phyloP scores from a whole-genome alignment of 768 basidiomycete species.

The Lepiota venenata region DNA sequence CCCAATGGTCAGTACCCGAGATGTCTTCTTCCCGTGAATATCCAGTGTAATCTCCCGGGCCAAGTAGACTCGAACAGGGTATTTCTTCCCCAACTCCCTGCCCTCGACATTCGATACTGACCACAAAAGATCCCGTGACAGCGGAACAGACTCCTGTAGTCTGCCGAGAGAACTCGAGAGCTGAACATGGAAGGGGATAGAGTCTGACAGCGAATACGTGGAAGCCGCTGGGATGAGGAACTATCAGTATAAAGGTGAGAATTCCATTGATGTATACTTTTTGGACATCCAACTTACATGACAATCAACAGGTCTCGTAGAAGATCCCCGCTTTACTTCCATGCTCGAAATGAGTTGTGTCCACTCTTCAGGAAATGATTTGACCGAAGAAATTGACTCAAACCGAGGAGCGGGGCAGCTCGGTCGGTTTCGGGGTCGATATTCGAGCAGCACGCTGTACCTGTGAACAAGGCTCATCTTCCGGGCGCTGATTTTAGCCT shows the following conservation, averaged over 20 bases:
- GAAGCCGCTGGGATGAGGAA: slow-evolving; percentile 43
- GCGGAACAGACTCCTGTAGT: slow-evolving; percentile 38
- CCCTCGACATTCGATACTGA: slow-evolving; percentile 4
- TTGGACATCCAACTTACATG: slow-evolving; percentile 39
- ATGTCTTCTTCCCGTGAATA: slow-evolving; percentile 33
- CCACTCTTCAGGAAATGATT: slow-evolving; percentile 58
- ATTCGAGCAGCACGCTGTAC: slow-evolving; percentile 37
- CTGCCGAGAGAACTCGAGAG: slow-evolving; percentile 42
- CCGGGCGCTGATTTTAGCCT: background rate
- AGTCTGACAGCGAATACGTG: slow-evolving; percentile 43
- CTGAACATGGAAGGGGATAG: slow-evolving; percentile 59
- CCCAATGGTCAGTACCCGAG: slow-evolving; percentile 36
- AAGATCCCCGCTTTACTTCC: slow-evolving; percentile 27
- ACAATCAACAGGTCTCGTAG: slow-evolving; percentile 41
- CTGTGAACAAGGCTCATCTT: slow-evolving; percentile 20
- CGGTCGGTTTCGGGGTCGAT: slow-evolving; percentile 46
- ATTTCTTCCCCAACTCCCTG: slow-evolving; percentile 6
- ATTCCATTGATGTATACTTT: background rate
- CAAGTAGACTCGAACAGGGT: slow-evolving; percentile 22
- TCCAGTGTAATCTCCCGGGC: slow-evolving; percentile 43
- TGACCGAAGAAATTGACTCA: slow-evolving; percentile 45
- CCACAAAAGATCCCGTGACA: slow-evolving; percentile 20
- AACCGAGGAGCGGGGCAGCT: slow-evolving; percentile 37
- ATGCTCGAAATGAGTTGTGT: slow-evolving; percentile 40
- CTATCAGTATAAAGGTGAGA: slow-evolving; percentile 11